These are phyloP conservation scores for Protomyces inundatus DNA, from an alignment of 1,139 yeast species.

Conservation along the genomic window DNA sequence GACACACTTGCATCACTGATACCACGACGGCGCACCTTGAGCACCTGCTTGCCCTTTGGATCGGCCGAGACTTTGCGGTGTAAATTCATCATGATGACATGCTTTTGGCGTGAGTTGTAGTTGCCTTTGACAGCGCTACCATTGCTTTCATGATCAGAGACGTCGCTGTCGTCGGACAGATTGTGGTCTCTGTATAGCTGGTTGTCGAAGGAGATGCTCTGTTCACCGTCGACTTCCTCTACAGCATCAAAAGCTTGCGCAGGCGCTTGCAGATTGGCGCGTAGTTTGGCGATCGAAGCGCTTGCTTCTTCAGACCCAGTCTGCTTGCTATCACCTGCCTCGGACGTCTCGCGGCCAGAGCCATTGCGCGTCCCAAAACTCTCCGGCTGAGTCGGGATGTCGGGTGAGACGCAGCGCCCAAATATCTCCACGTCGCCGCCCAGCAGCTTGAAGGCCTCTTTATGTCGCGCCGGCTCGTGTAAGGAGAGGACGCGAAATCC, in stretches of 20 bases:
- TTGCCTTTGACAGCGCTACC: not conserved
- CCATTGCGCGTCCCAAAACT: not conserved
- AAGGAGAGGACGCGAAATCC: constrained; percentile 32
- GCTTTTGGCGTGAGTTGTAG: constrained; percentile 8
- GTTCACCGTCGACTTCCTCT: not conserved
- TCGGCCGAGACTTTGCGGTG: constrained; percentile 12
- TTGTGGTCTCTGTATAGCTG: constrained; percentile 9
- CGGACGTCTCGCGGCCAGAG: not conserved
- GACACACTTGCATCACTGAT: constrained; percentile 19
- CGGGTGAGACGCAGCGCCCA: constrained; percentile 23
- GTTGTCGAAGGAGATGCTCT: not conserved
- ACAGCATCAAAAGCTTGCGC: not conserved
- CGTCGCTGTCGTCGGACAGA: constrained; percentile 17
- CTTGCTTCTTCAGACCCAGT: not conserved
- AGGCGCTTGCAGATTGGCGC: not conserved
- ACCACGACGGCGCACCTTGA: constrained; percentile 16
- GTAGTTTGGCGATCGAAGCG: not conserved
- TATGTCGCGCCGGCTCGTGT: constrained; percentile 11
- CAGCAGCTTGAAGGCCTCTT: constrained; percentile 11
- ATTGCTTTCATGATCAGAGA: constrained; percentile 16
- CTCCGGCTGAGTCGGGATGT: constrained; percentile 6
- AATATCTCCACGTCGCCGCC: constrained; percentile 18
- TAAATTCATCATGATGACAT: constrained; percentile 14
- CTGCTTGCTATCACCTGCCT: not conserved
- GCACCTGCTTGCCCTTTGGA: constrained; percentile 9